These are phyloP conservation scores for Nothophaeocryptopus gaeumannii DNA, from an alignment of 2,329 filamentous ascomycete genomes.

Conservation along the genomic window DNA sequence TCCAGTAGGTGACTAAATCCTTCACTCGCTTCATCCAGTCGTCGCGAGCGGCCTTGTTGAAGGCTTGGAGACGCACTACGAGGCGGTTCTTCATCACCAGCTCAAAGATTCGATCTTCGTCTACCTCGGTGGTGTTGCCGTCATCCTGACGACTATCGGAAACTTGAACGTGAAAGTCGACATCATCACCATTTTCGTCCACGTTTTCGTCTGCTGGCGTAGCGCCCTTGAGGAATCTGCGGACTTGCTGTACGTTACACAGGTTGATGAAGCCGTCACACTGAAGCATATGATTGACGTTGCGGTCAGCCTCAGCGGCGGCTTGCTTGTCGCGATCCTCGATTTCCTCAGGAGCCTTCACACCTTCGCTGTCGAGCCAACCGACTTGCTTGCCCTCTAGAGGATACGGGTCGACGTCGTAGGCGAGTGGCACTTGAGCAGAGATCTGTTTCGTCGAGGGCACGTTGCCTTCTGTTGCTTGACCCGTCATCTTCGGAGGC, in stretches of 20 bases:
- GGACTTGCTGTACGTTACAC: slow-evolving; percentile 55
- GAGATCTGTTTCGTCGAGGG: slow-evolving; percentile 56
- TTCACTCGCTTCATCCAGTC: slow-evolving; percentile 62
- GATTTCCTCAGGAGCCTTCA: slow-evolving; percentile 38
- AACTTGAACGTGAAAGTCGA: slow-evolving; percentile 51
- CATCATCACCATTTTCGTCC: slow-evolving; percentile 52
- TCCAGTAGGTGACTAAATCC: slow-evolving; percentile 61
- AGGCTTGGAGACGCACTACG: slow-evolving; percentile 57
- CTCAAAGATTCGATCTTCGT: slow-evolving; percentile 60
- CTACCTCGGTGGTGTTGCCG: slow-evolving; percentile 52
- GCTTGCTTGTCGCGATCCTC: slow-evolving; percentile 58
- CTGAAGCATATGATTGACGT: slow-evolving; percentile 56
- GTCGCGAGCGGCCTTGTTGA: slow-evolving; percentile 55
- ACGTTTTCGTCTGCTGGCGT: slow-evolving; percentile 53
- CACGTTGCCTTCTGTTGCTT: slow-evolving; percentile 43
- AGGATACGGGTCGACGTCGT: slow-evolving; percentile 61
- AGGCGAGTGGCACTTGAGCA: slow-evolving; percentile 58
- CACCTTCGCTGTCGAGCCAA: slow-evolving; percentile 51
- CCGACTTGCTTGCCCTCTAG: slow-evolving; percentile 51
- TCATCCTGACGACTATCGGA: slow-evolving; percentile 43
- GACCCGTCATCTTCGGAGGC: slow-evolving; percentile 51
- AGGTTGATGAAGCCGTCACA: slow-evolving; percentile 66
- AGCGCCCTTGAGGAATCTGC: slow-evolving; percentile 53
- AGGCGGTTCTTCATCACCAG: slow-evolving; percentile 60
- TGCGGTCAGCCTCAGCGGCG: slow-evolving; percentile 57